A percentile compares a stretch with the other conserved stretches of the same genome.
Conservation (phyloP, 129 eudicot genomes). For the Artemisia argyi region DNA sequence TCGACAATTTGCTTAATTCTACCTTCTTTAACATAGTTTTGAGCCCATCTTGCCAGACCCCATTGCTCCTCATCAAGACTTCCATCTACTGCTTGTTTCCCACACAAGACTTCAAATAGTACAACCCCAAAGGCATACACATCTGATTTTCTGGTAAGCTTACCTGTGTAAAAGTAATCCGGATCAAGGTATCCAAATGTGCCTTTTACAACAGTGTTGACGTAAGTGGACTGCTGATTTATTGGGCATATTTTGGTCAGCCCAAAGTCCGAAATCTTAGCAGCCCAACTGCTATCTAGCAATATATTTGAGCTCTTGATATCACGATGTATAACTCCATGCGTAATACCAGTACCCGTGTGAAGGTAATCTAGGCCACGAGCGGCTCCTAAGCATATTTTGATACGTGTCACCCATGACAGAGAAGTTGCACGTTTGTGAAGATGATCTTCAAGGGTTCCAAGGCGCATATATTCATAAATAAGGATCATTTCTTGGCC, state of each 20-base stretch:
- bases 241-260: constrained; percentile 9
- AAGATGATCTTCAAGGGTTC: no score
- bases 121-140: constrained; percentile 28
- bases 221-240: constrained; percentile 6
- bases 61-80: no score
- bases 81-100: no score
- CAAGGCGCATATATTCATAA: background rate
- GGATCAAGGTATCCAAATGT: constrained; percentile 18
- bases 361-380: constrained; percentile 20
- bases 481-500: constrained; percentile 14
- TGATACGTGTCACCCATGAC: no score
- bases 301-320: constrained; percentile 17
- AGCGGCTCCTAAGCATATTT: background rate
- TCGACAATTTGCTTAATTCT: no score
- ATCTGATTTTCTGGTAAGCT: constrained; percentile 13
- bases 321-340: constrained; percentile 11
- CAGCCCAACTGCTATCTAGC: background rate
- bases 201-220: constrained; percentile 14
- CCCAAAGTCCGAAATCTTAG: constrained; percentile 13
- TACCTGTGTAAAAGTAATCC: background rate
- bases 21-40: no score
- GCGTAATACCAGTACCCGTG: constrained; percentile 8
- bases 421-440: no score
- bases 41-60: no score
- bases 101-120: constrained; percentile 1